Percentiles rank a stretch among this genome's conserved stretches.
Evolutionary conservation across 2,329 filamentous ascomycete genomes (phyloP).

Genomic region (Sclerotiophoma versabilis): DNA sequence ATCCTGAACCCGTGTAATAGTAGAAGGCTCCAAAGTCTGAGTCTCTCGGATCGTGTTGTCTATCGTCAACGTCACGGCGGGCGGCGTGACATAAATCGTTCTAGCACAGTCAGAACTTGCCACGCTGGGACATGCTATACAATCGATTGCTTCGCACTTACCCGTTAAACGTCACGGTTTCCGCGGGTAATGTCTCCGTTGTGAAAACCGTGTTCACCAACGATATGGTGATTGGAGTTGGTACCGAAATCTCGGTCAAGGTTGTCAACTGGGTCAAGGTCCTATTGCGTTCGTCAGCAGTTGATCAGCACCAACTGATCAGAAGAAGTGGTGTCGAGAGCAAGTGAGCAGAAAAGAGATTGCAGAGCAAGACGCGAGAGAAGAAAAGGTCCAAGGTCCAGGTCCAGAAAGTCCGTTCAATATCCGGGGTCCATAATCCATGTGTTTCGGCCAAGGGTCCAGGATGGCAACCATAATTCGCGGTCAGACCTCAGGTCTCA

Average conservation of each 20-base stretch:
- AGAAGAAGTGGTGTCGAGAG: background rate
- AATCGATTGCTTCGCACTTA: background rate
- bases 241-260: background rate
- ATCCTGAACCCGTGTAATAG: background rate
- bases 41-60: background rate
- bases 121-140: background rate
- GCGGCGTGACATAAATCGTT: background rate
- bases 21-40: background rate
- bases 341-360: background rate
- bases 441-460: too few relatives aligned
- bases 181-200: background rate
- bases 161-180: slow-evolving; percentile 7
- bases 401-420: background rate
- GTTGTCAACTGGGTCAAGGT: slow-evolving; percentile 3
- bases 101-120: background rate
- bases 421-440: background rate
- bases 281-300: slow-evolving; percentile 3
- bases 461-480: too few relatives aligned
- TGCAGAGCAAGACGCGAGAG: background rate
- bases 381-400: background rate
- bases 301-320: background rate
- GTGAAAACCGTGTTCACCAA: background rate
- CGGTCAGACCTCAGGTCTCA: too few relatives aligned
- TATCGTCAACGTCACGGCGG: background rate
- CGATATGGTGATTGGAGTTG: background rate